Base-by-base conservation (phyloP, 1,284 basidiomycete species). In the Ganoderma sp. region DNA sequence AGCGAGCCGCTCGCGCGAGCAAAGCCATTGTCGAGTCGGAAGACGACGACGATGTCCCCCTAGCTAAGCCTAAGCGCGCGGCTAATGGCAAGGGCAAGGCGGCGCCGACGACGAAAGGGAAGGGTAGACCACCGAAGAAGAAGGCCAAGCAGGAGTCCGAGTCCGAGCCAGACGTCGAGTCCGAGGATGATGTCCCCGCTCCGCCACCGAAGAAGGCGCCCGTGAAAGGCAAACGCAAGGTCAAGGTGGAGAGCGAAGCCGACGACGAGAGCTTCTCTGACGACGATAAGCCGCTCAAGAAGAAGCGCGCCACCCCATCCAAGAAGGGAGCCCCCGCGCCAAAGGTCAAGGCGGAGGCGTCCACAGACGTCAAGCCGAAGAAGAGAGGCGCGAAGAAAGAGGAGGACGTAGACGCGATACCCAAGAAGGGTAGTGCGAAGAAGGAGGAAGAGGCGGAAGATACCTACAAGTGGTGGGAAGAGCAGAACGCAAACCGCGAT, bases 381-480 rank as follows among this genome's bases (percentile, higher is more conserved):
- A 78, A 79, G 72, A 79, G 79, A 64, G 73, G 71, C 10, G 77
- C 73, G 59, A 81, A 80, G 68, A 78, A 81, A 60, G 82, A 81
- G 58, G 78, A 77, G 14, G 75, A 78, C 9, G 77, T 70, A 12
- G 78, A 78, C 7, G 76, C 79, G 45, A 73, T 80, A n/a, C 79
- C 79, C 67, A 85, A 83, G 74, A 80, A 77, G 50, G 84, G 82
- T 66, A 82, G 86, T 76, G 88, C 89, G 75, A 87, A 85, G 75
- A 84, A 90, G 69, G 88, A 88, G 63, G 86, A 88, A 64, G 85
- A 85, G 61, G 81, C 89, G 69, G 92, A 92, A 74, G 90, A 90
- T 66, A 83, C 88, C 56, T 94, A 88, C 79, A 87, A 88, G 73
- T 97, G 95, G 95, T 97, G 95, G 95, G 90, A 93, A 78, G 81